Evolutionary conservation across 768 basidiomycete genomes (phyloP).

Genomic region (Strobilomyces confusus): DNA sequence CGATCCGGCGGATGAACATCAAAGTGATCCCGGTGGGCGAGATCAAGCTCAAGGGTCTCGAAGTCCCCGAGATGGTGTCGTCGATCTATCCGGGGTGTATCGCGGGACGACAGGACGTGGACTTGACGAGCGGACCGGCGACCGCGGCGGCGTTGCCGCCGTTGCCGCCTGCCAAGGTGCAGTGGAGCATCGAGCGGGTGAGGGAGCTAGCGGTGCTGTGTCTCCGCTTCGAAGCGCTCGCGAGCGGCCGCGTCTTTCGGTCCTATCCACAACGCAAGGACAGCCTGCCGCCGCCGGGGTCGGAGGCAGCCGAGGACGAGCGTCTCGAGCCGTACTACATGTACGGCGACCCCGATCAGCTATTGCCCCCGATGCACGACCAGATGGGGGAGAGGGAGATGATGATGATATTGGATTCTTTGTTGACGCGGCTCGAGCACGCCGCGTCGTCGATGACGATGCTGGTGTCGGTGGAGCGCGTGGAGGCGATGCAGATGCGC

Average conservation of each 20-base stretch:
- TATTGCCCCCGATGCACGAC: conserved; percentile 67
- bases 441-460: conserved; percentile 39
- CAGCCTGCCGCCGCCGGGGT: conserved; percentile 14
- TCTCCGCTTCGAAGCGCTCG: conserved; percentile 75
- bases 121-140: conserved; percentile 28
- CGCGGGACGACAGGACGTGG: conserved; percentile 63
- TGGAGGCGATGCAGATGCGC: conserved; percentile 34
- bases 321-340: conserved; percentile 36
- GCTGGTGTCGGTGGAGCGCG: conserved; percentile 7
- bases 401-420: conserved; percentile 68
- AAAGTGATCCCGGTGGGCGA: conserved; percentile 78
- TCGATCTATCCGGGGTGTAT: conserved; percentile 75
- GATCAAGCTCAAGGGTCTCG: conserved; percentile 90
- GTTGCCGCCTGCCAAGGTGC: conserved; percentile 38
- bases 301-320: conserved; percentile 21
- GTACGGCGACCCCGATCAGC: conserved; percentile 55
- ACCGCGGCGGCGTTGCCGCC: conserved; percentile 4
- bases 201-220: conserved; percentile 68
- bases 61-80: conserved; percentile 86
- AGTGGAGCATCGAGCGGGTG: conserved; percentile 71
- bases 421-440: conserved; percentile 76
- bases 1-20: conserved; percentile 68
- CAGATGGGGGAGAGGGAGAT: conserved; percentile 71
- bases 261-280: conserved; percentile 36
- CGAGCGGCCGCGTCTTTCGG: conserved; percentile 58